Evolutionary conservation across 306 rosid genomes (phyloP), one percentile per base, ranked within the genome.

Genomic region (Dalbergia cultrata): DNA sequence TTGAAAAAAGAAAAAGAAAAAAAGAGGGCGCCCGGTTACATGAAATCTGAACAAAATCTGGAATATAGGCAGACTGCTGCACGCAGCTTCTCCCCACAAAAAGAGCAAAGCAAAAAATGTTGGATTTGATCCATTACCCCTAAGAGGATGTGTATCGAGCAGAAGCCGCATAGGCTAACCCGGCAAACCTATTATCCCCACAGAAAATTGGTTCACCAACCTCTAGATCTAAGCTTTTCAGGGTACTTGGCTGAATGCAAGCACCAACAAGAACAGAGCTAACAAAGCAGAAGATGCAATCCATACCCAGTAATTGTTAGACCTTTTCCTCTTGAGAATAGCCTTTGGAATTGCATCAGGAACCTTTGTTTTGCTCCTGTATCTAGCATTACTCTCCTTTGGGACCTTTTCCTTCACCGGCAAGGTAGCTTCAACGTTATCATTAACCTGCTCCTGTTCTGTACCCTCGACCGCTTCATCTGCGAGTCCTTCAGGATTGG

Each of bases 221-320:
- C 68, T 69, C 82, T 69, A 83, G 39, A 77, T 71, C 81, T 22
- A 10, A 61, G 77, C 70, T 74, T 69, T 74, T 88, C 75, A 85
- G 67, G 79, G 45, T 70, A 86, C 81, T 80, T 87, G 86, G 77
- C 16, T 26, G 79, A 80, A 88, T 39, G 86, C 90, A 19, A 91
- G 82, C 21, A 63, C 85, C 14, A 85, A 53, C 41, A 82, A 17
- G 76, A 84, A 44, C 83, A 87, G 39, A 71, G 78, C 81, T 2
- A 89, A n/a, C 70, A 79, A 43, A 19, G 83, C 90, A 52, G 86
- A 87, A 65, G 83, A 81, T 61, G 83, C 92, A 67, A 85, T 82
- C 98, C 98, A 94, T 8, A 82, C n/a, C 97, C 89, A 92, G 82
- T 88, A 85, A 60, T 86, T 87, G 13, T 63, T 78, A 0, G 94